Percentiles rank a stretch among this genome's conserved stretches.
These are phyloP conservation scores for Ceratocystis papillata DNA, from an alignment of 2,329 filamentous ascomycete genomes.

Conservation along the genomic window DNA sequence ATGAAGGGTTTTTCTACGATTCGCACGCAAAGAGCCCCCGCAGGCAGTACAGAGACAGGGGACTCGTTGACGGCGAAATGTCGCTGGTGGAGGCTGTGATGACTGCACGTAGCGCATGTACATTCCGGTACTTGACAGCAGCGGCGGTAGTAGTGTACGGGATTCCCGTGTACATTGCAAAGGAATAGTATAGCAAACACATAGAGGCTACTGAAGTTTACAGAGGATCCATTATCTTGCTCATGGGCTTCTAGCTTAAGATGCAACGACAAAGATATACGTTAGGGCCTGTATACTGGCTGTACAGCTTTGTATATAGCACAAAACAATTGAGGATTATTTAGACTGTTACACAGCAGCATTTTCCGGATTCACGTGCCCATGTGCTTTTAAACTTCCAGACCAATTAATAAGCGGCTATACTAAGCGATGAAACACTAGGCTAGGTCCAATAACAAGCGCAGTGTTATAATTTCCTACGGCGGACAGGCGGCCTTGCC, in stretches of 20 bases:
- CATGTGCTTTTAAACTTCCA: neutral
- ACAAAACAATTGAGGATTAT: too few relatives aligned
- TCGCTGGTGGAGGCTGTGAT: constrained; percentile 74
- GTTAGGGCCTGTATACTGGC: neutral
- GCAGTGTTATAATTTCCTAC: neutral
- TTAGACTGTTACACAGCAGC: neutral
- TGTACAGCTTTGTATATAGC: too few relatives aligned
- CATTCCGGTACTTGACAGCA: constrained; percentile 82
- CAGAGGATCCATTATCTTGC: neutral
- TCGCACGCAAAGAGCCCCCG: constrained; percentile 68
- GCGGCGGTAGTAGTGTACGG: constrained; percentile 92
- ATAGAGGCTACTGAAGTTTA: neutral
- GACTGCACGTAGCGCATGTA: constrained; percentile 64
- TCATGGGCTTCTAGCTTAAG: neutral
- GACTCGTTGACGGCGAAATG: constrained; percentile 31
- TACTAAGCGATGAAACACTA: neutral
- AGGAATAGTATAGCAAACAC: neutral
- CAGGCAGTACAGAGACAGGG: constrained; percentile 49
- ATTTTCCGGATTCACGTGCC: neutral
- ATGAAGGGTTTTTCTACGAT: constrained; percentile 47
- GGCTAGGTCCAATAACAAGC: neutral
- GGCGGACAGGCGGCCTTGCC: neutral
- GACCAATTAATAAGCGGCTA: neutral
- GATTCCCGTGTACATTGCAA: constrained; percentile 69
- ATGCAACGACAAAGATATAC: neutral